Conservation (phyloP, 441 rosid genomes). For the Kokia cookei region DNA sequence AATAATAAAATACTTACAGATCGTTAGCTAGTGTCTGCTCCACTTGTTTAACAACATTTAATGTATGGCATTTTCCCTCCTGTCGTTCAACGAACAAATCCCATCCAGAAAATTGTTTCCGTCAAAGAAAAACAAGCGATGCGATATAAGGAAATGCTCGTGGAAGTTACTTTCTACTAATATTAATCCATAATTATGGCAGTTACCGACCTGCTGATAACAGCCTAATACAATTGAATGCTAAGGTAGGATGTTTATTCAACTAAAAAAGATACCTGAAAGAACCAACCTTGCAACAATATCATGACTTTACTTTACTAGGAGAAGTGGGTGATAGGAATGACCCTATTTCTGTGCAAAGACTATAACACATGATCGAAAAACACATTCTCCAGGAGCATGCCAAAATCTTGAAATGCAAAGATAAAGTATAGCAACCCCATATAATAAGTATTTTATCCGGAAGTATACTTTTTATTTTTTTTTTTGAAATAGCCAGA, state of each 20-base stretch:
- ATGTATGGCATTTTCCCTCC: conserved; percentile 9
- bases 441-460: not conserved
- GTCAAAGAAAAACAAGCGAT: not conserved
- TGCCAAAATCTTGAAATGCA: not conserved
- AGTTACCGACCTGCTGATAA: not conserved
- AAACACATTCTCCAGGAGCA: not conserved
- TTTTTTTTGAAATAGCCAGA: not conserved
- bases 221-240: not conserved
- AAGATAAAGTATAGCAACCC: not conserved
- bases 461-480: not conserved
- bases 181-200: not conserved
- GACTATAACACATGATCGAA: not conserved
- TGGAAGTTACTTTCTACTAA: not conserved
- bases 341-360: not conserved
- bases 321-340: not conserved
- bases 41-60: conserved; percentile 8
- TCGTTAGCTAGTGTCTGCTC: conserved; percentile 8
- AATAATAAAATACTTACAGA: not conserved
- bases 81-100: conserved; percentile 4
- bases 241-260: not conserved
- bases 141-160: not conserved
- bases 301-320: not conserved
- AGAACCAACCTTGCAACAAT: not conserved
- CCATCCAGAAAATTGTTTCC: not conserved
- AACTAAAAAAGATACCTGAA: not conserved